A percentile compares a stretch with the other conserved stretches of the same genome.
Evolutionary conservation across 805 yeast genomes (phyloP).

Genomic region (Myxozyma kluyveri): DNA sequence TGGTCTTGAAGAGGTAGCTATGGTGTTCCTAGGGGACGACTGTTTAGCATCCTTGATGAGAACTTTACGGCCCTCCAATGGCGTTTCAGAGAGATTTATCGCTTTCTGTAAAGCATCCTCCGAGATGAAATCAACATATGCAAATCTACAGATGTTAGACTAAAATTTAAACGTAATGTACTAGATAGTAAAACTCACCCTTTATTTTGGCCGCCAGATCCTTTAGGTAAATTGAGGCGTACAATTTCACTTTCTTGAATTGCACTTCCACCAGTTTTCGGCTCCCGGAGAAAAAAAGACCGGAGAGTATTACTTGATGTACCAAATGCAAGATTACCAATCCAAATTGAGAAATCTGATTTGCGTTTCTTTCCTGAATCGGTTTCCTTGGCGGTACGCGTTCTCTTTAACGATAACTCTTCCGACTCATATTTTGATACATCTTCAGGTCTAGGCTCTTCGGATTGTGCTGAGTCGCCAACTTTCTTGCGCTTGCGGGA

Average conservation of each 20-base stretch:
- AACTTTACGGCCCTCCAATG: slow-evolving; percentile 78
- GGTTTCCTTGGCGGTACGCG: slow-evolving; percentile 7
- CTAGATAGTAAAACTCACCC: slow-evolving; percentile 26
- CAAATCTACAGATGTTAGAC: slow-evolving; percentile 61
- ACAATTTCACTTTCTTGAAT: slow-evolving; percentile 60
- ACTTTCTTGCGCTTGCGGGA: slow-evolving; percentile 65
- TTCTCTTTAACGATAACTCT: slow-evolving; percentile 32
- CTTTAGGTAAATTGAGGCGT: slow-evolving; percentile 75
- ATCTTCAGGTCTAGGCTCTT: slow-evolving; percentile 30
- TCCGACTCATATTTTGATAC: slow-evolving; percentile 43
- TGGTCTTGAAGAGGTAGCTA: slow-evolving; percentile 35
- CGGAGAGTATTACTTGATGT: slow-evolving; percentile 72
- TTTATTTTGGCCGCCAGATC: slow-evolving; percentile 54
- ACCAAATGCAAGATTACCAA: slow-evolving; percentile 86
- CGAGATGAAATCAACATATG: slow-evolving; percentile 76
- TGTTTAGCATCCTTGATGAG: slow-evolving; percentile 77
- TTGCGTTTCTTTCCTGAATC: slow-evolving; percentile 21
- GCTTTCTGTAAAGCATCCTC: slow-evolving; percentile 60
- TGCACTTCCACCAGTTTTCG: slow-evolving; percentile 35
- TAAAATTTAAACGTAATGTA: not conserved
- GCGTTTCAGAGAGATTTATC: slow-evolving; percentile 64
- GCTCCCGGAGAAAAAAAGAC: slow-evolving; percentile 61
- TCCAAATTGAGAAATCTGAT: slow-evolving; percentile 80
- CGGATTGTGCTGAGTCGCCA: not conserved
- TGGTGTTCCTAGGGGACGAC: slow-evolving; percentile 41